phyloP scores from a whole-genome alignment of 768 basidiomycete species.

The Gymnopilus junonius region DNA sequence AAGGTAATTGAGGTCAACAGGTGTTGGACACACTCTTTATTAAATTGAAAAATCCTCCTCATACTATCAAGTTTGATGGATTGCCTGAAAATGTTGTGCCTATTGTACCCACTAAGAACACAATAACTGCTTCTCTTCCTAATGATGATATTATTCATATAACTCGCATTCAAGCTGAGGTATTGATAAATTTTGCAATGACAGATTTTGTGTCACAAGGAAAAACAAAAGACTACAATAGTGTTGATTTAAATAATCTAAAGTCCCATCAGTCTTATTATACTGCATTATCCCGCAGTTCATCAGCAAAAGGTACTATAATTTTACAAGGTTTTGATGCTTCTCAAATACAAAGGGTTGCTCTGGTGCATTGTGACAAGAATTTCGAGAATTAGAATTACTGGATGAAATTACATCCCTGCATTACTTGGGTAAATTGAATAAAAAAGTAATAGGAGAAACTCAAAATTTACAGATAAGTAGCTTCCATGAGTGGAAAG shows the following conservation, averaged over 20 bases:
- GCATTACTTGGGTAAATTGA: not conserved
- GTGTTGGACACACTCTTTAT: slow-evolving; percentile 35
- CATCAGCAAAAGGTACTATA: slow-evolving; percentile 1
- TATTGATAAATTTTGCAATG: slow-evolving; percentile 35
- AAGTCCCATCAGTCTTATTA: slow-evolving; percentile 6
- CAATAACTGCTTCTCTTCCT: slow-evolving; percentile 11
- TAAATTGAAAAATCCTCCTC: slow-evolving; percentile 28
- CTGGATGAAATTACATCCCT: not conserved
- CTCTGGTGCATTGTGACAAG: slow-evolving; percentile 2
- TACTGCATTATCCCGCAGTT: slow-evolving; percentile 3
- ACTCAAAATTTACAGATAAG: not conserved
- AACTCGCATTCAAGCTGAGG: slow-evolving; percentile 27
- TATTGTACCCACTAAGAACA: slow-evolving; percentile 12
- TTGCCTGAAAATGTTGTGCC: slow-evolving; percentile 37
- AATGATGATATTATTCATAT: slow-evolving; percentile 22
- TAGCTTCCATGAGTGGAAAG: not conserved
- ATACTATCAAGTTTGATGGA: slow-evolving; percentile 23
- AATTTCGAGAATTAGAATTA: slow-evolving; percentile 4
- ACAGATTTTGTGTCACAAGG: slow-evolving; percentile 41
- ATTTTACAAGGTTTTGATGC: slow-evolving; percentile 10
- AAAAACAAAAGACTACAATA: slow-evolving; percentile 24
- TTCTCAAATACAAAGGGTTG: not conserved
- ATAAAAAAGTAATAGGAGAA: not conserved
- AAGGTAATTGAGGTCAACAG: slow-evolving; percentile 15
- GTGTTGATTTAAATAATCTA: not conserved